Evolutionary conservation across 345 rosid species (phyloP), one percentile per base, ranked within the genome.

Genomic region (Nephelium lappaceum): DNA sequence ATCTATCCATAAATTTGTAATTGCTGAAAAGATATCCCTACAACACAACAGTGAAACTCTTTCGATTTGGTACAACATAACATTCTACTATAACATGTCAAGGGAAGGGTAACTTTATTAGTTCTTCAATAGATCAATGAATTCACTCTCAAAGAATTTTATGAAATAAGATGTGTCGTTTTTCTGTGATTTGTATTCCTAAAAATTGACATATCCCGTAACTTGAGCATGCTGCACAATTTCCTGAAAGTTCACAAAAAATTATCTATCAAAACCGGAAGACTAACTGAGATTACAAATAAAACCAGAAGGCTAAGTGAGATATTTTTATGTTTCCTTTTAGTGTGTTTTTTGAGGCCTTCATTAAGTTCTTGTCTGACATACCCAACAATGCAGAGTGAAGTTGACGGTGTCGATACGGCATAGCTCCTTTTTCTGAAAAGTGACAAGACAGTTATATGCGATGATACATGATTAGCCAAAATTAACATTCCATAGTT

Each of bases 141-240:
- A 31, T 31, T 31, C 3, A 31, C 36, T 31, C 3, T 31, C 36
- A 31, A 31, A 1, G 36, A 31, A 31, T 4, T 31, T 31, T 31
- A 31, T 31, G 36, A 31, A 31, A 31, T 31, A 31, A 31, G 3
- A 31, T 31, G 36, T 31, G 3, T 31, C 36, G 2, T 31, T 4
- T 31, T 31, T 31, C 36, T 31, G 3, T 31, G 36, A 31, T 31
- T 31, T 31, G 36, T 2, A 2, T 31, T 31, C 98, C 84, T 96
- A 97, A 79, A 94, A 96, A 84, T 94, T 96, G 64, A 86, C 94
- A 88, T 96, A 97, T 72, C 97, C 98, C 5, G 97, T 96, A 49
- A 95, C 97, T 83, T 89, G 95, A 27, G 98, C 97, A 86, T 96
- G 97, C 80, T 91, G 97, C 80, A 79, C 90, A 53, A 97, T 4